These are phyloP conservation scores for Tolypocladium nubicola DNA, from an alignment of 2,329 filamentous ascomycete genomes.

Conservation along the genomic window DNA sequence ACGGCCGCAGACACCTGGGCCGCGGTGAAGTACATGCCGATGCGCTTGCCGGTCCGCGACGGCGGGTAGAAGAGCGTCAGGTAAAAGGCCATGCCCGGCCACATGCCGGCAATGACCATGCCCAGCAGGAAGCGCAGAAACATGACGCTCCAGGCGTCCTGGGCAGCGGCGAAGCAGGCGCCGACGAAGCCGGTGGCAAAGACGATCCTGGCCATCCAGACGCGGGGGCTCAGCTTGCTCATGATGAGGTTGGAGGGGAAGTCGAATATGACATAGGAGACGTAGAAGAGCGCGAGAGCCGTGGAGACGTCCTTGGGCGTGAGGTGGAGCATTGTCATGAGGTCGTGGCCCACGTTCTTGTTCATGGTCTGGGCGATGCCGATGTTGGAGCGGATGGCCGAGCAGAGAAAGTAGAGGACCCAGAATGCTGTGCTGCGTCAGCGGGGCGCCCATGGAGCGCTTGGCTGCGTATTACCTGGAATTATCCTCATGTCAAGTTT, in stretches of 20 bases:
- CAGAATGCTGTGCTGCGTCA: constrained; percentile 58
- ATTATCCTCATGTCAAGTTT: constrained; percentile 51
- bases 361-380: constrained; percentile 96
- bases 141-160: constrained; percentile 77
- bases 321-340: constrained; percentile 60
- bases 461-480: constrained; percentile 29
- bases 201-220: constrained; percentile 90
- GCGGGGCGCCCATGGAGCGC: neutral
- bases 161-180: constrained; percentile 71
- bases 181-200: constrained; percentile 79
- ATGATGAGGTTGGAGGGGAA: constrained; percentile 82
- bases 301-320: constrained; percentile 71
- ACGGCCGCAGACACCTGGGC: constrained; percentile 82
- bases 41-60: constrained; percentile 74
- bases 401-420: constrained; percentile 85
- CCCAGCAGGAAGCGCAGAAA: constrained; percentile 78
- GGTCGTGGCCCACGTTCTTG: constrained; percentile 54
- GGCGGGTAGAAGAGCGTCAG: constrained; percentile 87
- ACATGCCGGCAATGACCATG: constrained; percentile 84
- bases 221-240: constrained; percentile 71
- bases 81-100: constrained; percentile 92
- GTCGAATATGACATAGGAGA: constrained; percentile 85
- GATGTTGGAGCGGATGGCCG: constrained; percentile 83
- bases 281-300: constrained; percentile 80
- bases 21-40: constrained; percentile 83